phyloP scores from a whole-genome alignment of 2,329 filamentous ascomycete species.

The Penicillium polonicum region DNA sequence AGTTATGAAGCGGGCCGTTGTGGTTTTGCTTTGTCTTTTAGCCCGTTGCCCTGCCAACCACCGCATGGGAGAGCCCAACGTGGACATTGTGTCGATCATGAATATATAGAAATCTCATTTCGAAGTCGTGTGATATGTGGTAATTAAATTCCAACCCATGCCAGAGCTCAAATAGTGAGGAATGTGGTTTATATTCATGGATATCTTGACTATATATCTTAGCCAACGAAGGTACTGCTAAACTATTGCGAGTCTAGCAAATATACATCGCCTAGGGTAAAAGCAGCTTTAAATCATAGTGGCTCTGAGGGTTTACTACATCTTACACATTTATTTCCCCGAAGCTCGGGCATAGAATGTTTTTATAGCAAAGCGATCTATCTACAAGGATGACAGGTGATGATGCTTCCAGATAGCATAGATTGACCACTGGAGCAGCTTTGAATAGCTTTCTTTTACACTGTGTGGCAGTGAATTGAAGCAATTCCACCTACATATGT shows the following conservation, averaged over 20 bases:
- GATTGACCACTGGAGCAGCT: not conserved
- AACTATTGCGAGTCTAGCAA: not conserved
- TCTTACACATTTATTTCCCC: not conserved
- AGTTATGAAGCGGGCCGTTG: constrained; percentile 3
- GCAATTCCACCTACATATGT: not conserved
- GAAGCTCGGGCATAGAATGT: not conserved
- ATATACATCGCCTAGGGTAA: not conserved
- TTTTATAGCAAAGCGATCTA: not conserved
- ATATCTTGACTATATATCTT: too few species aligned
- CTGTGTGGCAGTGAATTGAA: not conserved
- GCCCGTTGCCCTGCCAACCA: constrained; percentile 14
- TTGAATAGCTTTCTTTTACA: too few species aligned
- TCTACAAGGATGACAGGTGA: not conserved
- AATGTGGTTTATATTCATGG: not conserved
- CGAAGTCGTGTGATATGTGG: not conserved
- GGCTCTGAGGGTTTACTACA: not conserved
- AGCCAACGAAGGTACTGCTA: not conserved
- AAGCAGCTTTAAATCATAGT: not conserved
- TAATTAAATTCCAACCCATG: not conserved
- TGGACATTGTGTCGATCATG: not conserved
- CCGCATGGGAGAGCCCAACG: not conserved
- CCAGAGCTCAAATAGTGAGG: too few species aligned
- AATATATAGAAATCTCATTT: not conserved
- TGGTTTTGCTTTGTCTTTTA: constrained; percentile 8
- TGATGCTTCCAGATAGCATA: too few species aligned